Percentiles rank a stretch among this genome's conserved stretches.
Conservation (phyloP, 2,329 filamentous ascomycete species). For the Incumbomyces lentus region DNA sequence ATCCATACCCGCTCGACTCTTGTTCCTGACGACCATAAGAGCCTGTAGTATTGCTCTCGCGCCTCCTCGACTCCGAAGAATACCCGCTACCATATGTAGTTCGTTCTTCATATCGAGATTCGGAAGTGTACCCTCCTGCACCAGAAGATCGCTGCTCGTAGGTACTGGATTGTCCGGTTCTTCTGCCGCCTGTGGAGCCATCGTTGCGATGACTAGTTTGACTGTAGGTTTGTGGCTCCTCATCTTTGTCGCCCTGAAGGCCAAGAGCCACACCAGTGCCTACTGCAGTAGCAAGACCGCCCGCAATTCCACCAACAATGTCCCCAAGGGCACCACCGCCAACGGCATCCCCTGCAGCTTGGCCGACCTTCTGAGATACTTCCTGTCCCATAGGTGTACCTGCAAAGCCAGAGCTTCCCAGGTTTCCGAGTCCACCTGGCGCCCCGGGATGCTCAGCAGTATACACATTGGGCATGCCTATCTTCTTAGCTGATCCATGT, state of each 20-base stretch:
- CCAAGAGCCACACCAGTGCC: constrained; percentile 39
- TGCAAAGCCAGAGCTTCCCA: constrained; percentile 26
- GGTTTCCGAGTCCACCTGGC: constrained; percentile 24
- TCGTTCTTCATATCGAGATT: constrained; percentile 15
- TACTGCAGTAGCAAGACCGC: constrained; percentile 33
- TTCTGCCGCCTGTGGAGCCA: constrained; percentile 43
- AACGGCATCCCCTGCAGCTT: constrained; percentile 48
- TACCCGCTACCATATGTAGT: constrained; percentile 11
- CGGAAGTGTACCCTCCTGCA: constrained; percentile 9
- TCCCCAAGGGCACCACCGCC: constrained; percentile 42
- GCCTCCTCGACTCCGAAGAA: constrained; percentile 12
- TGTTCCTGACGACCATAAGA: constrained; percentile 1
- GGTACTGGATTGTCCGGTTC: constrained; percentile 15
- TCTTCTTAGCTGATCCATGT: constrained; percentile 71
- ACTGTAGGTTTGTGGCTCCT: constrained; percentile 45
- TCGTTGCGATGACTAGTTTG: constrained; percentile 47
- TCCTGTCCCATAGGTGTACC: constrained; percentile 17
- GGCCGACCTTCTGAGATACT: constrained; percentile 25
- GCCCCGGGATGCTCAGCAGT: constrained; percentile 34
- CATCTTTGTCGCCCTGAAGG: constrained; percentile 50
- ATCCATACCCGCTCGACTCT: background rate
- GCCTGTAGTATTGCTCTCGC: constrained; percentile 6
- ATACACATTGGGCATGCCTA: constrained; percentile 61
- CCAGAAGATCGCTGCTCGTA: constrained; percentile 15
- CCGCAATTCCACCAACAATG: constrained; percentile 58